Conservation (phyloP, 129 eudicot species). For the Tagetes erecta region DNA sequence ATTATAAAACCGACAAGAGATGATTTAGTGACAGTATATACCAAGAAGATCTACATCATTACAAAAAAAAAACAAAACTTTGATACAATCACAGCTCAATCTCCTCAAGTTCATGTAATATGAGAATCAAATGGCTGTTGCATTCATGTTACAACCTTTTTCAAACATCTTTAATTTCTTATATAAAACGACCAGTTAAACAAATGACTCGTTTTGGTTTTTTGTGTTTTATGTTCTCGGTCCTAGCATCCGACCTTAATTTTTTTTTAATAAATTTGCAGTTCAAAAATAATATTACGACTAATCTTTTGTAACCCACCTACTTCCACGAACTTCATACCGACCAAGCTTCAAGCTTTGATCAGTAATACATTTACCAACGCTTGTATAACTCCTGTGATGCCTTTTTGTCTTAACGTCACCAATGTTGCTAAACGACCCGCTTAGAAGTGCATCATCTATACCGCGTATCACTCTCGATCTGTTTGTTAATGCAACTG, state of each 20-base stretch:
- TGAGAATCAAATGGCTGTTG: not conserved
- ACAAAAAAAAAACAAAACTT: not conserved
- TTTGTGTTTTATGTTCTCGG: no score
- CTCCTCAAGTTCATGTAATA: not conserved
- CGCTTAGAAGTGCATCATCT: slow-evolving; percentile 88
- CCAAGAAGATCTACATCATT: slow-evolving; percentile 3
- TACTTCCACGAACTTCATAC: slow-evolving; percentile 63
- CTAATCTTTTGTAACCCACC: slow-evolving; percentile 92
- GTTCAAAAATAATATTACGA: no score
- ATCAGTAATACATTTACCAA: slow-evolving; percentile 75
- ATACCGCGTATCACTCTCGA: slow-evolving; percentile 74
- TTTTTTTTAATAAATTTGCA: no score
- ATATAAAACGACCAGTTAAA: not conserved
- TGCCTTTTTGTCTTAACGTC: slow-evolving; percentile 58
- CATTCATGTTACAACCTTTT: slow-evolving; percentile 5
- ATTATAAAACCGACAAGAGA: no score
- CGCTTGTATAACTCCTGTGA: slow-evolving; percentile 74
- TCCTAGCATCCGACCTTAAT: no score
- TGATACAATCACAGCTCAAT: not conserved
- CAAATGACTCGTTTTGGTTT: not conserved
- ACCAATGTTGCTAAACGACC: slow-evolving; percentile 70
- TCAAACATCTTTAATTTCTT: not conserved
- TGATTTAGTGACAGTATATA: not conserved
- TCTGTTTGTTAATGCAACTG: slow-evolving; percentile 47
- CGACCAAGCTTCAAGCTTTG: slow-evolving; percentile 54